Evolutionary conservation across 306 rosid genomes (phyloP).

Genomic region (Mucuna pruriens): DNA sequence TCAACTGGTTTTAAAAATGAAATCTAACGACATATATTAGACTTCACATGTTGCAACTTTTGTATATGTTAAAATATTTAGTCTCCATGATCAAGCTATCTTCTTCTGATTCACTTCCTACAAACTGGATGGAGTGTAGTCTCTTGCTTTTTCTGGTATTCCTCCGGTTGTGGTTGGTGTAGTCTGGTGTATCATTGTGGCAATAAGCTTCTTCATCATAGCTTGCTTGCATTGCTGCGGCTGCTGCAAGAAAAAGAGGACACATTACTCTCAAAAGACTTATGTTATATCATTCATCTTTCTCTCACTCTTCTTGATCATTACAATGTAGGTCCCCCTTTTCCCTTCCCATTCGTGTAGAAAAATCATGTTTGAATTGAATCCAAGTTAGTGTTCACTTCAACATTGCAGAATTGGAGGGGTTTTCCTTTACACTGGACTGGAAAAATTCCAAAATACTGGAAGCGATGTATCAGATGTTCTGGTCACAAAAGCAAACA

Average conservation of each 20-base stretch:
- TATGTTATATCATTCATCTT: slow-evolving; percentile 45
- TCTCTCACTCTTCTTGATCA: slow-evolving; percentile 45
- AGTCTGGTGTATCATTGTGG: slow-evolving; percentile 41
- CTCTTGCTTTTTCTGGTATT: slow-evolving; percentile 49
- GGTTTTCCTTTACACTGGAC: slow-evolving; percentile 23
- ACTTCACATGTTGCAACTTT: too few relatives aligned
- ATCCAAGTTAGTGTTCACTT: neutral
- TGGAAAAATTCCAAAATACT: slow-evolving; percentile 15
- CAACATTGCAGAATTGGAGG: slow-evolving; percentile 31
- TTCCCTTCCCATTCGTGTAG: neutral
- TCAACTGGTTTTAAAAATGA: too few relatives aligned
- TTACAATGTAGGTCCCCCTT: slow-evolving; percentile 50
- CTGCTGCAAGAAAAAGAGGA: slow-evolving; percentile 36
- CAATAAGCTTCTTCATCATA: slow-evolving; percentile 26
- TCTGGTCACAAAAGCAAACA: neutral
- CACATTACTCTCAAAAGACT: slow-evolving; percentile 38
- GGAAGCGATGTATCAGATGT: neutral
- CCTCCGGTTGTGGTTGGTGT: slow-evolving; percentile 43
- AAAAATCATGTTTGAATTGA: neutral
- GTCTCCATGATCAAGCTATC: neutral
- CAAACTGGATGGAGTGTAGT: slow-evolving; percentile 39
- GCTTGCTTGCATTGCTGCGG: slow-evolving; percentile 23
- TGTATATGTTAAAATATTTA: neutral
- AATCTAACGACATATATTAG: too few relatives aligned
- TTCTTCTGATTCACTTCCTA: neutral